A percentile compares a stretch with the other conserved stretches of the same genome.
These are phyloP conservation scores for Ogataea zsoltii DNA, from an alignment of 805 yeast genomes.

Conservation along the genomic window DNA sequence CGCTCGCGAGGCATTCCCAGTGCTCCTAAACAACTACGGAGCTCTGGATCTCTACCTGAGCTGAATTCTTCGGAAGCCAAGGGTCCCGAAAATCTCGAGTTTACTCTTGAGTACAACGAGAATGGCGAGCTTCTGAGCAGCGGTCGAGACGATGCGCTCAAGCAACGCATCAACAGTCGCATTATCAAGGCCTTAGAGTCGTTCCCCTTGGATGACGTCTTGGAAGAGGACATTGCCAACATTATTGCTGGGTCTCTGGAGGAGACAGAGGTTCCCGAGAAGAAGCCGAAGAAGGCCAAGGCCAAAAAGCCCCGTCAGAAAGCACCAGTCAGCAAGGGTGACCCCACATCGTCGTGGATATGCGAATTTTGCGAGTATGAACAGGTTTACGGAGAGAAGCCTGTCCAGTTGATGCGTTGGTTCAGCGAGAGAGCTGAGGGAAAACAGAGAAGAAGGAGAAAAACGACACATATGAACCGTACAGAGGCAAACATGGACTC, in stretches of 20 bases:
- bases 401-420: constrained; percentile 47
- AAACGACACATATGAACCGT: no score
- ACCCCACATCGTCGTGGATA: constrained; percentile 24
- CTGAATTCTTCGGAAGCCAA: neutral
- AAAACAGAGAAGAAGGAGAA: constrained; percentile 32
- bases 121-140: constrained; percentile 24
- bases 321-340: constrained; percentile 9
- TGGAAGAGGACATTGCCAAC: constrained; percentile 23
- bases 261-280: neutral
- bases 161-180: constrained; percentile 22
- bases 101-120: constrained; percentile 26
- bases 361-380: constrained; percentile 55
- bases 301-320: constrained; percentile 1
- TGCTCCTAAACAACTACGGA: no score
- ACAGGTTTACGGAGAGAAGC: constrained; percentile 46
- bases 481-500: constrained; percentile 21
- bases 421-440: constrained; percentile 37
- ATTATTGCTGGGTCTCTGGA: constrained; percentile 21
- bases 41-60: neutral
- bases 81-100: constrained; percentile 12
- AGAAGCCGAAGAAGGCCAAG: constrained; percentile 18
- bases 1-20: no score
- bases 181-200: constrained; percentile 27
- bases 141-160: constrained; percentile 18
- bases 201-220: constrained; percentile 21